Conservation (phyloP, 2,329 filamentous ascomycete species). For the Eutypella sp. region DNA sequence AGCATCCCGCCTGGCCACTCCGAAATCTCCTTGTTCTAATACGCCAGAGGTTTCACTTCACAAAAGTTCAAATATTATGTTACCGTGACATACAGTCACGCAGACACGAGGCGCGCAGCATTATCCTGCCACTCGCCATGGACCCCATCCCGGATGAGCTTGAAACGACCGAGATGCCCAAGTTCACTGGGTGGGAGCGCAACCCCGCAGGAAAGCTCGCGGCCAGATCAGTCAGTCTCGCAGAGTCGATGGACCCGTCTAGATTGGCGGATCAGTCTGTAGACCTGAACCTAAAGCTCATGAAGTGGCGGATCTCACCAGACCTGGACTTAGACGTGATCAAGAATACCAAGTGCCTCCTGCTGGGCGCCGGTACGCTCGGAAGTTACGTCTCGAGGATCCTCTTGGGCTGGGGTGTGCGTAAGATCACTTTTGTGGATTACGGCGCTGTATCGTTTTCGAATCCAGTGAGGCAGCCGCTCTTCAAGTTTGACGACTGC, state of each 20-base stretch:
- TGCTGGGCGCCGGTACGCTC: conserved; percentile 88
- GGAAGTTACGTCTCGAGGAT: conserved; percentile 92
- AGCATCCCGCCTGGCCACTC: conserved; percentile 88
- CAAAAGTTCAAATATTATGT: conserved; percentile 77
- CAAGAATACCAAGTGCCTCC: conserved; percentile 82
- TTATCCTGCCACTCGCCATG: conserved; percentile 66
- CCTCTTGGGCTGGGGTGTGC: conserved; percentile 90
- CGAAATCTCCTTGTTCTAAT: conserved; percentile 84
- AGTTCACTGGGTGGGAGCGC: conserved; percentile 93
- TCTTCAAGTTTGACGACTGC: conserved; percentile 89
- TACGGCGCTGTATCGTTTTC: conserved; percentile 92
- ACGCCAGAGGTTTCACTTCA: conserved; percentile 72
- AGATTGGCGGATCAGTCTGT: conserved; percentile 89
- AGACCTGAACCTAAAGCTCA: conserved; percentile 92
- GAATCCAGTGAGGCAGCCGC: conserved; percentile 89
- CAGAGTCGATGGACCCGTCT: conserved; percentile 88
- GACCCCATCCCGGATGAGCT: conserved; percentile 38
- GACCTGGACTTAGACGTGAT: conserved; percentile 82
- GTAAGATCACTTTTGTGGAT: conserved; percentile 93
- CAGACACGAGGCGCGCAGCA: conserved; percentile 75
- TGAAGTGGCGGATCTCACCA: conserved; percentile 97
- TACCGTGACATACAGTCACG: conserved; percentile 79
- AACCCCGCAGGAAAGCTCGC: conserved; percentile 73
- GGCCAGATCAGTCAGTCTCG: conserved; percentile 73
- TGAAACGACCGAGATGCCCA: conserved; percentile 61